Evolutionary conservation across 1,139 yeast species (phyloP).

Genomic region (Saccharomyces uvarum): DNA sequence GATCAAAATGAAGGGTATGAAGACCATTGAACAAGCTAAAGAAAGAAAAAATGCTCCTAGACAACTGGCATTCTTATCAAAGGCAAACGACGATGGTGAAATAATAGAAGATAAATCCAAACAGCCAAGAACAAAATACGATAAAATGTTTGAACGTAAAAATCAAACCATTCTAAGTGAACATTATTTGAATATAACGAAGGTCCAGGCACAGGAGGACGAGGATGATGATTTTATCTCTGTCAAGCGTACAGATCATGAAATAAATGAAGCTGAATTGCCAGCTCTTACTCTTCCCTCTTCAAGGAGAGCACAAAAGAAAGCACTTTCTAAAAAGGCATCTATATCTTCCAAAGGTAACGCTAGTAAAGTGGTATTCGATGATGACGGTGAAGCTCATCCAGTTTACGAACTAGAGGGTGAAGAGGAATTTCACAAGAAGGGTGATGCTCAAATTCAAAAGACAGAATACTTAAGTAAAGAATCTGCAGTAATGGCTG

Average conservation of each 20-base stretch:
- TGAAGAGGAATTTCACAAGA: constrained; percentile 74
- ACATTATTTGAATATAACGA: constrained; percentile 69
- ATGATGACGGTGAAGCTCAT: constrained; percentile 90
- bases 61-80: constrained; percentile 49
- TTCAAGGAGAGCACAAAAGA: constrained; percentile 82
- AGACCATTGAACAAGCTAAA: constrained; percentile 42
- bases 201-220: constrained; percentile 36
- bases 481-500: constrained; percentile 62
- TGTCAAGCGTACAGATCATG: constrained; percentile 72
- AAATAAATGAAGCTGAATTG: constrained; percentile 52
- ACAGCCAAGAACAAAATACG: constrained; percentile 77
- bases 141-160: constrained; percentile 90
- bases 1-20: constrained; percentile 58
- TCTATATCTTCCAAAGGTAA: constrained; percentile 57
- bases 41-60: constrained; percentile 80
- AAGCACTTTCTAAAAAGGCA: constrained; percentile 79
- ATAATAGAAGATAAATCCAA: constrained; percentile 35
- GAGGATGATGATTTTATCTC: constrained; percentile 74
- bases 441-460: constrained; percentile 67
- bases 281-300: constrained; percentile 56
- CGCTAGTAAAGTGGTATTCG: constrained; percentile 76
- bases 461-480: constrained; percentile 56
- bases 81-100: constrained; percentile 65
- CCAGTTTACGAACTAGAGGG: constrained; percentile 84
- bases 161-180: constrained; percentile 90